Conservation (phyloP, 2,329 filamentous ascomycete genomes). For the Lachnellula arida region DNA sequence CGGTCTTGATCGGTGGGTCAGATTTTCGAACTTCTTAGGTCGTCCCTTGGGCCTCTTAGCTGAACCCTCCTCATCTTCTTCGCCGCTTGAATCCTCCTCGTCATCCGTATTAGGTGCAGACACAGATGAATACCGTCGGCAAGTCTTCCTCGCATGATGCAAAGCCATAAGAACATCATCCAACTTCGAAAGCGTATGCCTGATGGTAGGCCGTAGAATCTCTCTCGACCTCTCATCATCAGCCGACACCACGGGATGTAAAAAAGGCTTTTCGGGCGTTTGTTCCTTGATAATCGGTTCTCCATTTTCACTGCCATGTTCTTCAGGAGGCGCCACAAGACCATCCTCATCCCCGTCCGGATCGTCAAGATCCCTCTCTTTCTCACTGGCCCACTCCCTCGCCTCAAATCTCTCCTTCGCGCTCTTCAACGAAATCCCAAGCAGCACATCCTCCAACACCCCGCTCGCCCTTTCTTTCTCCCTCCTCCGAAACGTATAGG, state of each 20-base stretch:
- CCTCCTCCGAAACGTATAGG: constrained; percentile 45
- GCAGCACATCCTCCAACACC: constrained; percentile 65
- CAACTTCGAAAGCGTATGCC: constrained; percentile 65
- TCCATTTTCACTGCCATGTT: constrained; percentile 10
- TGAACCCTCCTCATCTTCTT: constrained; percentile 1
- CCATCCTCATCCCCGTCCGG: constrained; percentile 13
- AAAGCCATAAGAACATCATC: constrained; percentile 67
- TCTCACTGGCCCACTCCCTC: constrained; percentile 32
- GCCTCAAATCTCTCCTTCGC: constrained; percentile 61
- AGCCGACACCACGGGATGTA: constrained; percentile 52
- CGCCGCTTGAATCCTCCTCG: constrained; percentile 5
- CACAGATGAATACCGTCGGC: constrained; percentile 32
- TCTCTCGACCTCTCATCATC: constrained; percentile 65
- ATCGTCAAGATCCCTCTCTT: constrained; percentile 8
- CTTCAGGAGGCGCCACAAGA: not conserved
- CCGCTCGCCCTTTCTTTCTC: constrained; percentile 48
- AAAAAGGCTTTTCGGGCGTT: not conserved
- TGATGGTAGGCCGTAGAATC: constrained; percentile 62
- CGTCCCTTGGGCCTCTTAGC: constrained; percentile 15
- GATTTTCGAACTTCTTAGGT: constrained; percentile 24
- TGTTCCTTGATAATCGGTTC: constrained; percentile 7
- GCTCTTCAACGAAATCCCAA: constrained; percentile 58
- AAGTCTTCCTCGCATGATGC: constrained; percentile 60
- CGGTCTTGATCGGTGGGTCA: constrained; percentile 9
- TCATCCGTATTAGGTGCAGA: constrained; percentile 31